Evolutionary conservation across 352 stramenopile species (phyloP), one percentile per base, ranked within the genome.

Genomic region (Globisporangium irregulare): DNA sequence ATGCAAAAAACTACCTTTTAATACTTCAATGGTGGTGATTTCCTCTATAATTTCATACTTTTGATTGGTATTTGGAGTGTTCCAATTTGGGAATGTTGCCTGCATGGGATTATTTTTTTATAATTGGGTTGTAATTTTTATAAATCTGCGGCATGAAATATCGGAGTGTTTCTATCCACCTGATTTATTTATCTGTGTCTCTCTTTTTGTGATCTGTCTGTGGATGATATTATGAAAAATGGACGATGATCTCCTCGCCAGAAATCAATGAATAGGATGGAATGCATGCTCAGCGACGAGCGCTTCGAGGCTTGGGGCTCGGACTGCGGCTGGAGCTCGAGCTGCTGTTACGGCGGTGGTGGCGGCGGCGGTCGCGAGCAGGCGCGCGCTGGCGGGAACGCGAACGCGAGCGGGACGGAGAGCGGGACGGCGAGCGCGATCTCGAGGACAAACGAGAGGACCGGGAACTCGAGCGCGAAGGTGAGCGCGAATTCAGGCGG

Each of bases 391-490:
- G 71, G 15, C 57, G 70, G 18, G 71, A 78, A 9, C 70, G 71
- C 64, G 73, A 74, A 0, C 53, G 22, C 2, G 68, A 74, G 51
- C 60, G 73, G 2, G 72, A 81, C 38, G 67, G 38, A 4, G 76
- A 74, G 3, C 71, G 68, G 2, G 72, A 81, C 38, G 67, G 38
- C 6, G 76, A 74, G 3, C 71, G 68, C 43, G 78, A 87, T 25
- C 73, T 69, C 0, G 79, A 89, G 32, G 65, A 68, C 59, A 72
- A 70, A 27, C 41, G 69, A 69, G 34, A 46, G 8, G 50, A 62
- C 6, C 22, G 34, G 14, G 65, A 70, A 14, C 29, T 32, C 22
- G 65, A 60, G 20, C 18, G 20, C 55, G 64, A 69, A 24, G 48
- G 15, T 29, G 68, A 73, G 68, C 51, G 63, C 1, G 73, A 85